Evolutionary conservation across 768 basidiomycete genomes (phyloP).

Genomic region (Russula dissimulans): DNA sequence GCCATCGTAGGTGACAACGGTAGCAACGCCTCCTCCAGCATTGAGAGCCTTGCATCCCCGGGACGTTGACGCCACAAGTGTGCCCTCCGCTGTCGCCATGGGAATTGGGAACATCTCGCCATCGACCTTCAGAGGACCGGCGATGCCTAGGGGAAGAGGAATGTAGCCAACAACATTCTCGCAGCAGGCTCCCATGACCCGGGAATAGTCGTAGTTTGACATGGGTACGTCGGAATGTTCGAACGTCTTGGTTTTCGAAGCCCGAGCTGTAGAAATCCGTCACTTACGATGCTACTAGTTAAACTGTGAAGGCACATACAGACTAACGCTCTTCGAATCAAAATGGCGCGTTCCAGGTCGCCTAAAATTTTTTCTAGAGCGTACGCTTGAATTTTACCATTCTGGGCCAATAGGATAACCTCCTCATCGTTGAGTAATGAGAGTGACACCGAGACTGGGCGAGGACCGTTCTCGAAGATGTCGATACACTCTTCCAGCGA

Average conservation of each 20-base stretch:
- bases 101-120: constrained; percentile 81
- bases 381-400: constrained; percentile 91
- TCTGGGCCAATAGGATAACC: constrained; percentile 76
- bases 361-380: constrained; percentile 92
- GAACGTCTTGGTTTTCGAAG: constrained; percentile 73
- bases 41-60: constrained; percentile 98
- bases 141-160: constrained; percentile 91
- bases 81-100: constrained; percentile 99
- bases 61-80: constrained; percentile 93
- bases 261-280: constrained; percentile 49
- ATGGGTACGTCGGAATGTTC: constrained; percentile 79
- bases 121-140: constrained; percentile 90
- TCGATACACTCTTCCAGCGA: constrained; percentile 70
- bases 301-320: constrained; percentile 45
- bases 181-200: constrained; percentile 93
- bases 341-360: constrained; percentile 79
- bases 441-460: constrained; percentile 47
- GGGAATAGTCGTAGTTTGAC: constrained; percentile 83
- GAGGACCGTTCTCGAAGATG: constrained; percentile 67
- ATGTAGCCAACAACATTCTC: constrained; percentile 98
- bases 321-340: constrained; percentile 78
- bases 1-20: constrained; percentile 82
- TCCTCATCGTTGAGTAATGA: constrained; percentile 82
- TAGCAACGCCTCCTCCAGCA: constrained; percentile 89
- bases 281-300: neutral